phyloP scores from a whole-genome alignment of 164 flowering plant species.

The Magnolia officinalis region DNA sequence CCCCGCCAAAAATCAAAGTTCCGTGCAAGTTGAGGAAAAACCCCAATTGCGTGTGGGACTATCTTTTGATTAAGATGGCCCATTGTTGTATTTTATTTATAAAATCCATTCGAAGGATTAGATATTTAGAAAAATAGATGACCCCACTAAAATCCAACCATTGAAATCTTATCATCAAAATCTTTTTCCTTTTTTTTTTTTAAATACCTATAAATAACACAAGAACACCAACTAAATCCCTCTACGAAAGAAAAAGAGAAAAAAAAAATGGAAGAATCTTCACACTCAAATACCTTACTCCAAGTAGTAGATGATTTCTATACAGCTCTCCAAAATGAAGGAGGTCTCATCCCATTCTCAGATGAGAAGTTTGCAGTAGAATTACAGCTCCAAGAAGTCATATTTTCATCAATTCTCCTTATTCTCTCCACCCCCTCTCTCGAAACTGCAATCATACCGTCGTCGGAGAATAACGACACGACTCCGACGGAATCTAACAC shows the following conservation, averaged over 20 bases:
- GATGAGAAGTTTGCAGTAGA: constrained; percentile 41
- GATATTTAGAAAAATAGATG: too few species aligned
- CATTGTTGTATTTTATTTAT: too few species aligned
- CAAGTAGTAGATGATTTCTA: constrained; percentile 2
- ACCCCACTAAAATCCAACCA: too few species aligned
- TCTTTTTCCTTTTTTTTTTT: too few species aligned
- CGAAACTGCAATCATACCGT: not conserved
- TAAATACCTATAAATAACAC: too few species aligned
- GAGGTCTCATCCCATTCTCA: constrained; percentile 26
- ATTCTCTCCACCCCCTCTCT: not conserved
- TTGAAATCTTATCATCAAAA: too few species aligned
- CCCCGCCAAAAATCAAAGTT: too few species aligned
- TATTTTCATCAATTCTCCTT: constrained; percentile 16
- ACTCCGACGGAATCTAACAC: not conserved
- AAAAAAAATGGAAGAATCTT: constrained; percentile 1
- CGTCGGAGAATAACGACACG: not conserved
- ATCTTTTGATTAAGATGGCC: too few species aligned
- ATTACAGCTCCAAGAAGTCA: constrained; percentile 34
- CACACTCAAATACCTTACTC: not conserved
- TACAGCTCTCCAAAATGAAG: not conserved
- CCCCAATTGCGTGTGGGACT: too few species aligned
- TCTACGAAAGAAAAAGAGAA: not conserved
- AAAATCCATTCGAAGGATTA: too few species aligned
- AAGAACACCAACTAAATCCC: too few species aligned
- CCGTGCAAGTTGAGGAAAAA: too few species aligned